Evolutionary conservation across 257 asterid genomes (phyloP).

Genomic region (Schizonepeta tenuifolia): DNA sequence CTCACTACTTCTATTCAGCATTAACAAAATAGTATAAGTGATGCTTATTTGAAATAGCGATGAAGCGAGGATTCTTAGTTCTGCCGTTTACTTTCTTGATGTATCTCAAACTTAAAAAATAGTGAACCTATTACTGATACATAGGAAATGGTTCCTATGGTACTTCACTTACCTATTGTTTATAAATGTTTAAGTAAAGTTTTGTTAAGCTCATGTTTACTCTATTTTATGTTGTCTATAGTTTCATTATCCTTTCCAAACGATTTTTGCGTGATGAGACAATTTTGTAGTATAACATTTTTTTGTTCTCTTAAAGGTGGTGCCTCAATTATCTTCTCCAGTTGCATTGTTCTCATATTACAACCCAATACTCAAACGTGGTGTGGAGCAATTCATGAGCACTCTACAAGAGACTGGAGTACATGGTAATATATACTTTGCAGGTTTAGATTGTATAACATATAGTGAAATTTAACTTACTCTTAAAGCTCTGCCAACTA

Average conservation of each 20-base stretch:
- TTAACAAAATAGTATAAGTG: slow-evolving; percentile 9
- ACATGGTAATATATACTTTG: slow-evolving; percentile 56
- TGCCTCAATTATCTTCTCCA: slow-evolving; percentile 88
- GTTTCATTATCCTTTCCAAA: slow-evolving; percentile 6
- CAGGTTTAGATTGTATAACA: background rate
- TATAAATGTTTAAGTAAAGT: background rate
- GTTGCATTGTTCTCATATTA: slow-evolving; percentile 80
- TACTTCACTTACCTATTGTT: background rate
- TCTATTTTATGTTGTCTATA: background rate
- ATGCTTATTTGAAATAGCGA: slow-evolving; percentile 10
- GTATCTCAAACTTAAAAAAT: background rate
- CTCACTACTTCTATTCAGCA: background rate
- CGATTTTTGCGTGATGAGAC: background rate
- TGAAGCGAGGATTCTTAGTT: slow-evolving; percentile 6
- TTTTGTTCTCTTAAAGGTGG: slow-evolving; percentile 51
- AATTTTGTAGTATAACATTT: slow-evolving; percentile 17
- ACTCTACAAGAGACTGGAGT: slow-evolving; percentile 72
- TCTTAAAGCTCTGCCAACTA: slow-evolving; percentile 1
- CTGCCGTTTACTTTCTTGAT: slow-evolving; percentile 4
- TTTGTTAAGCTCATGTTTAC: background rate
- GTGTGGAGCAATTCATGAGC: slow-evolving; percentile 75
- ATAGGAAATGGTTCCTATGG: too few relatives aligned
- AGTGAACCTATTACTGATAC: background rate
- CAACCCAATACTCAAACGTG: slow-evolving; percentile 91
- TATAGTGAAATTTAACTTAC: background rate